phyloP scores from a whole-genome alignment of 495 filamentous ascomycete species.

The Penicillium flavigenum region DNA sequence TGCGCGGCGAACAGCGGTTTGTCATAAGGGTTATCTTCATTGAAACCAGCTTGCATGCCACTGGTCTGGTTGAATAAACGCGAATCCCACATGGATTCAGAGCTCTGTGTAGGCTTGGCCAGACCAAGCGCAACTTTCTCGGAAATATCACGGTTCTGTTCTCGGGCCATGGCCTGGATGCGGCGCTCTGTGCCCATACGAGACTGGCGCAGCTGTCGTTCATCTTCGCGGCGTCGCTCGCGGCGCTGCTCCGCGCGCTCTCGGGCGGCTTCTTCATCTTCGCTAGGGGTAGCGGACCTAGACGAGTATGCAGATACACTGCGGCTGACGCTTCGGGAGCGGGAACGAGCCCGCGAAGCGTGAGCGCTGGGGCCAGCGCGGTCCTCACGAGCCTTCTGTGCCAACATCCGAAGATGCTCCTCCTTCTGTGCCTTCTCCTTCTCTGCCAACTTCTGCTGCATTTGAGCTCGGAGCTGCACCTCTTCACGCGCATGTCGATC shows the following conservation, averaged over 20 bases:
- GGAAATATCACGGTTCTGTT: constrained; percentile 95
- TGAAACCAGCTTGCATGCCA: constrained; percentile 87
- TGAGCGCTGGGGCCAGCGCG: constrained; percentile 56
- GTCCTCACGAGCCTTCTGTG: constrained; percentile 88
- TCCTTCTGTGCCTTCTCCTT: constrained; percentile 95
- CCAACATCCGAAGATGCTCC: constrained; percentile 83
- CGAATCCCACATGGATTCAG: constrained; percentile 95
- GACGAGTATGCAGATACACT: constrained; percentile 57
- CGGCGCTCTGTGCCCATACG: constrained; percentile 92
- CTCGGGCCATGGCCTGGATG: constrained; percentile 86
- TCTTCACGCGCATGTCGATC: constrained; percentile 95
- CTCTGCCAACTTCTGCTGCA: constrained; percentile 96
- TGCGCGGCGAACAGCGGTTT: constrained; percentile 96
- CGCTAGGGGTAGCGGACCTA: constrained; percentile 54
- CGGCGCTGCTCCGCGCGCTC: constrained; percentile 75
- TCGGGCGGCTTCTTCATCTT: constrained; percentile 65
- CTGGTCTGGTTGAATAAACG: constrained; percentile 91
- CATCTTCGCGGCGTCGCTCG: constrained; percentile 76
- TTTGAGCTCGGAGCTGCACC: constrained; percentile 83
- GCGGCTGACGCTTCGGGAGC: constrained; percentile 50
- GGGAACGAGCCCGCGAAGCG: constrained; percentile 46
- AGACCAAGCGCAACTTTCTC: constrained; percentile 96
- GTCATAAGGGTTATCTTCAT: constrained; percentile 97
- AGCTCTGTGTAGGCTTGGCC: constrained; percentile 87
- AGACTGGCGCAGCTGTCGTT: constrained; percentile 88